Evolutionary conservation across 2,329 filamentous ascomycete genomes (phyloP).

Genomic region (Alternaria viburni): DNA sequence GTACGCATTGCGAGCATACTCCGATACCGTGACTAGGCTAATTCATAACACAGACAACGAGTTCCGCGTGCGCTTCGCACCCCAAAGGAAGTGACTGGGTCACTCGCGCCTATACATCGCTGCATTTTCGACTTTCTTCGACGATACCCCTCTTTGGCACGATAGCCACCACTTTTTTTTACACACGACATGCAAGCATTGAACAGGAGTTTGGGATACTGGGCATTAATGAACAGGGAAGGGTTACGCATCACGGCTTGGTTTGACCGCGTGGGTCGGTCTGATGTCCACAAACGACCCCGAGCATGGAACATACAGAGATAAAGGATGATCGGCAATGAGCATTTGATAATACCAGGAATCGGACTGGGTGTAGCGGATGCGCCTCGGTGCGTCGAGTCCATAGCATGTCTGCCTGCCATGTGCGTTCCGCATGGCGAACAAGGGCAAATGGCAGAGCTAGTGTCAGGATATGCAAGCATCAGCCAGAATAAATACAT

Average conservation of each 20-base stretch:
- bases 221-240: slow-evolving; percentile 10
- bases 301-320: not conserved
- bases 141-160: slow-evolving; percentile 43
- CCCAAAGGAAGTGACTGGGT: slow-evolving; percentile 41
- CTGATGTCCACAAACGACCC: not conserved
- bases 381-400: not conserved
- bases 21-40: slow-evolving; percentile 2
- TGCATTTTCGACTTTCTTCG: slow-evolving; percentile 40
- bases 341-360: slow-evolving; percentile 9
- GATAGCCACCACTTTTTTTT: slow-evolving; percentile 25
- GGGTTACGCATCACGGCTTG: not conserved
- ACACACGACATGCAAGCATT: slow-evolving; percentile 40
- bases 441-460: not conserved
- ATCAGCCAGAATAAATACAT: not conserved
- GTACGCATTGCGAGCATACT: slow-evolving; percentile 40
- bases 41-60: slow-evolving; percentile 50
- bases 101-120: slow-evolving; percentile 19
- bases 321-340: slow-evolving; percentile 9
- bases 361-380: slow-evolving; percentile 1
- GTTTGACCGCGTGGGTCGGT: not conserved
- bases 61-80: slow-evolving; percentile 54
- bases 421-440: not conserved
- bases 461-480: not conserved
- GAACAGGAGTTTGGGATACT: slow-evolving; percentile 35
- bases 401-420: not conserved